Conservation (phyloP, 352 stramenopile species). For the Phytophthora megakarya region DNA sequence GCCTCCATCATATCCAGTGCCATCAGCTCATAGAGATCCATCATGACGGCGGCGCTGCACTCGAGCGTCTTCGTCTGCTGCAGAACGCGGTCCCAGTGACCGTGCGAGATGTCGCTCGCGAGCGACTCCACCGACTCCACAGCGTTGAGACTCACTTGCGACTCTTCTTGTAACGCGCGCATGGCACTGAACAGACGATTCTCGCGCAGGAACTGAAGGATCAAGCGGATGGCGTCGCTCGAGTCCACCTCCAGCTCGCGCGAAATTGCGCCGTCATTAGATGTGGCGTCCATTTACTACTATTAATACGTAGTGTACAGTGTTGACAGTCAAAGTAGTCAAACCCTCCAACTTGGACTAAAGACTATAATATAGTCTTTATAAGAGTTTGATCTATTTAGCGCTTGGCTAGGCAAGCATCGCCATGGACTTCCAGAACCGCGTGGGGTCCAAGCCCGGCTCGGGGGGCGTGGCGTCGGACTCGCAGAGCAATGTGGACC, state of each 20-base stretch:
- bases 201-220: conserved; percentile 93
- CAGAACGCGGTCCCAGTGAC: conserved; percentile 91
- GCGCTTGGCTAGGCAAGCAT: background rate
- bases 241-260: conserved; percentile 64
- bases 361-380: too few species aligned
- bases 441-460: conserved; percentile 81
- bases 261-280: background rate
- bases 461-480: conserved; percentile 77
- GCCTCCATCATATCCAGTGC: conserved; percentile 89
- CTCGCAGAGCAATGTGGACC: conserved; percentile 90
- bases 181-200: conserved; percentile 87
- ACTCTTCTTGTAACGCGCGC: conserved; percentile 86
- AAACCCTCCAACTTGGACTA: too few species aligned
- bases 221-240: conserved; percentile 86
- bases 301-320: too few species aligned
- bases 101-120: conserved; percentile 72
- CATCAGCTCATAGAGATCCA: conserved; percentile 91
- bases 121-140: conserved; percentile 89
- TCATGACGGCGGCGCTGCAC: conserved; percentile 70
- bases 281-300: conserved; percentile 15
- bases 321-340: too few species aligned
- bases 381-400: too few species aligned
- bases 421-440: conserved; percentile 88
- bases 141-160: conserved; percentile 84
- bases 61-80: conserved; percentile 82